A percentile compares a stretch with the other conserved stretches of the same genome.
phyloP scores from a whole-genome alignment of 768 basidiomycete genomes.

The Tremella mesenterica region DNA sequence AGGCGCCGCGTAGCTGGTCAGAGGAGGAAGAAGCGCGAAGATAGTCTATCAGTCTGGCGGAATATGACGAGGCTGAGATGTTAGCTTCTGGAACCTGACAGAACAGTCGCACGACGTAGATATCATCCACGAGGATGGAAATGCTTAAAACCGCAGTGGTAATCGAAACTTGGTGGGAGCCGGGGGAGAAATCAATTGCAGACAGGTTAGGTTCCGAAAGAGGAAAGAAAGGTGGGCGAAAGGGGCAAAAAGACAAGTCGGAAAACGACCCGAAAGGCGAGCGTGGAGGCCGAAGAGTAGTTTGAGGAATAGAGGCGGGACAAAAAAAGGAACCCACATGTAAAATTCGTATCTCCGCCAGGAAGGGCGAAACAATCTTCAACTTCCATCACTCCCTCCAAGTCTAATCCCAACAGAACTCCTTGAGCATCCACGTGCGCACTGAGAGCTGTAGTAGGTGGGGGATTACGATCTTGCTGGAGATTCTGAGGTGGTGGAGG shows the following conservation, averaged over 20 bases:
- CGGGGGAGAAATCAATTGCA: too few relatives aligned
- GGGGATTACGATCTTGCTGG: conserved; percentile 32
- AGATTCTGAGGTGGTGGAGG: conserved; percentile 46
- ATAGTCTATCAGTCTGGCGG: conserved; percentile 59
- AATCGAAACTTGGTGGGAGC: too few relatives aligned
- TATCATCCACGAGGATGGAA: too few relatives aligned
- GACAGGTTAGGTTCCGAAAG: background rate
- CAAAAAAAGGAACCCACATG: conserved; percentile 27
- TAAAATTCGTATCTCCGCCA: conserved; percentile 27
- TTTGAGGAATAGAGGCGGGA: background rate
- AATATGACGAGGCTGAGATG: conserved; percentile 60
- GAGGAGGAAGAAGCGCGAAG: too few relatives aligned
- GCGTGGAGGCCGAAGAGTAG: conserved; percentile 4
- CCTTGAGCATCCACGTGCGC: conserved; percentile 56
- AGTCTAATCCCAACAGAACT: conserved; percentile 77
- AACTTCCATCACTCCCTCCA: conserved; percentile 82
- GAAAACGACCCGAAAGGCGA: background rate
- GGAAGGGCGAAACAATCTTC: conserved; percentile 44
- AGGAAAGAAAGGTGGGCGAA: conserved; percentile 2
- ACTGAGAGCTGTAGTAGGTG: conserved; percentile 28
- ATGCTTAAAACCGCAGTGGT: too few relatives aligned
- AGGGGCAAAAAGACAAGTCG: background rate
- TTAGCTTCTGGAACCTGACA: background rate
- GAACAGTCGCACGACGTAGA: too few relatives aligned
- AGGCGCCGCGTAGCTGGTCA: conserved; percentile 90